A percentile compares a stretch with the other conserved stretches of the same genome.
Conservation (phyloP, 345 rosid species). For the Eucalyptus brandiana region DNA sequence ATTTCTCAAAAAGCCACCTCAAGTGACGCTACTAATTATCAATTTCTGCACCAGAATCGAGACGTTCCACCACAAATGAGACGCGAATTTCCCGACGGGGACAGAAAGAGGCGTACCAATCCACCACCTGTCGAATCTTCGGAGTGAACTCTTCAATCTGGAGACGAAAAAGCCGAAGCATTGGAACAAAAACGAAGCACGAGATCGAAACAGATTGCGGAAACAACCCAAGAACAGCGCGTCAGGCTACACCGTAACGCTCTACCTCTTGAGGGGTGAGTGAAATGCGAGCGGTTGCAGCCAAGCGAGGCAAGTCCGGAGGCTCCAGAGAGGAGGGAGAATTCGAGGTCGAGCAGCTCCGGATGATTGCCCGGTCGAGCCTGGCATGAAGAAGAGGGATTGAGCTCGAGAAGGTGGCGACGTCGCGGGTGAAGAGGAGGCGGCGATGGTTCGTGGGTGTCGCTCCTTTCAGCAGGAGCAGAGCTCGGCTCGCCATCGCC, state of each 20-base stretch:
- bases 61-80: neutral
- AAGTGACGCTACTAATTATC: neutral
- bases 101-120: slow-evolving; percentile 28
- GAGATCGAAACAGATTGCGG: neutral
- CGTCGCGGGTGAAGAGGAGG: neutral
- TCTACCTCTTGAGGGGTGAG: slow-evolving; percentile 51
- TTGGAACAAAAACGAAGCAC: neutral
- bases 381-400: neutral
- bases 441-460: neutral
- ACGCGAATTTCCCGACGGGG: neutral
- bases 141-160: slow-evolving; percentile 61
- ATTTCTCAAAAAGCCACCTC: neutral
- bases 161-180: neutral
- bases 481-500: neutral
- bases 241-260: neutral
- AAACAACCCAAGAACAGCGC: neutral
- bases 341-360: slow-evolving; percentile 17
- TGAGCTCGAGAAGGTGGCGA: neutral
- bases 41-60: neutral
- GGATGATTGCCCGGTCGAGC: neutral
- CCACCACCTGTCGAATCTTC: slow-evolving; percentile 58
- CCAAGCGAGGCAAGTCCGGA: slow-evolving; percentile 55
- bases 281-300: slow-evolving; percentile 79
- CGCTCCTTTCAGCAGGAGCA: slow-evolving; percentile 2
- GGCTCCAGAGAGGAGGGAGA: slow-evolving; percentile 25